These are phyloP conservation scores for Clitopilus passeckerianus DNA, from an alignment of 768 basidiomycete species.

Conservation along the genomic window DNA sequence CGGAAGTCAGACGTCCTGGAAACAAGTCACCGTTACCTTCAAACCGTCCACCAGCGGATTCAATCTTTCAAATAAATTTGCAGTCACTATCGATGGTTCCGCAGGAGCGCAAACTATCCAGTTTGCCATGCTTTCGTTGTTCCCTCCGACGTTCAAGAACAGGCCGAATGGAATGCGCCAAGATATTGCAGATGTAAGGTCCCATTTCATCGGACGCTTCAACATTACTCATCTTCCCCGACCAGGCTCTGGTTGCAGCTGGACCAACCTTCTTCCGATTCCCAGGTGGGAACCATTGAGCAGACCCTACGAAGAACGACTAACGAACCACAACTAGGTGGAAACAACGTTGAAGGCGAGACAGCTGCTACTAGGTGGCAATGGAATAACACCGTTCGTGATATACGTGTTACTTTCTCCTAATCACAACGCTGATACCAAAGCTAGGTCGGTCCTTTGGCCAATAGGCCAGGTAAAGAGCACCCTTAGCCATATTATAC, in stretches of 20 bases:
- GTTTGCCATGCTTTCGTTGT: constrained; percentile 56
- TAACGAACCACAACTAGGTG: constrained; percentile 19
- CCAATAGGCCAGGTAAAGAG: constrained; percentile 37
- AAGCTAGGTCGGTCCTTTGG: constrained; percentile 33
- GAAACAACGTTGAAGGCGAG: constrained; percentile 60
- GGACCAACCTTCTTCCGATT: constrained; percentile 56
- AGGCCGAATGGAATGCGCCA: constrained; percentile 52
- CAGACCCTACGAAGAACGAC: too few relatives aligned
- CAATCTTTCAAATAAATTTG: constrained; percentile 42
- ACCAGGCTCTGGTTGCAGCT: constrained; percentile 45
- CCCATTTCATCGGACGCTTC: neutral
- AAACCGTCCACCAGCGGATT: constrained; percentile 32
- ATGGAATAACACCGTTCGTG: constrained; percentile 50
- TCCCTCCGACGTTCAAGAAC: constrained; percentile 61
- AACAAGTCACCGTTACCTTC: constrained; percentile 34
- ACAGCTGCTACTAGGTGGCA: constrained; percentile 47
- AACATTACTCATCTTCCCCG: neutral
- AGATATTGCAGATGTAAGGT: constrained; percentile 46
- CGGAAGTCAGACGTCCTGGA: constrained; percentile 40
- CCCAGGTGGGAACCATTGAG: constrained; percentile 27
- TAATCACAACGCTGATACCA: neutral
- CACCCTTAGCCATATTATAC: neutral
- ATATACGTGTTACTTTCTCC: neutral
- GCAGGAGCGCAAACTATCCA: constrained; percentile 35
- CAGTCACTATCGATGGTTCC: constrained; percentile 39